Percentiles rank a stretch among this genome's conserved stretches.
phyloP scores from a whole-genome alignment of 352 stramenopile species.

The Peronosclerospora sorghi region DNA sequence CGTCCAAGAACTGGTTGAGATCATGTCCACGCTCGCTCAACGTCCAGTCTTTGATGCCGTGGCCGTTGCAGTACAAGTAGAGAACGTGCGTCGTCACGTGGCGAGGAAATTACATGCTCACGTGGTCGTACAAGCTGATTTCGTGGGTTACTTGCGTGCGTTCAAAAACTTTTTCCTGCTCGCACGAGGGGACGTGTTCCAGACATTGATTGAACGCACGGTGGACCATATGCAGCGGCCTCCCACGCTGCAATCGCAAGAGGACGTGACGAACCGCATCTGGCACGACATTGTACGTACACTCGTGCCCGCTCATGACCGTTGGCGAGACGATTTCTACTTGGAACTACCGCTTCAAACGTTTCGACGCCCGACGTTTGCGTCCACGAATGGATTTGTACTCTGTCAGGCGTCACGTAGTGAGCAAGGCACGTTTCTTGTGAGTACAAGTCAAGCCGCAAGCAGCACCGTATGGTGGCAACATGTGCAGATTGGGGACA shows the following conservation, averaged over 20 bases:
- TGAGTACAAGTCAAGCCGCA: constrained; percentile 8
- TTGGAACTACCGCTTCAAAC: constrained; percentile 49
- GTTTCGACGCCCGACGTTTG: constrained; percentile 38
- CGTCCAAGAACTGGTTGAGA: constrained; percentile 31
- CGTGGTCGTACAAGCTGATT: constrained; percentile 56
- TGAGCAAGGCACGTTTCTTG: constrained; percentile 22
- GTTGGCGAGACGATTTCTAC: constrained; percentile 27
- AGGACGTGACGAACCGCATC: constrained; percentile 51
- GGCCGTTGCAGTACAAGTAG: constrained; percentile 40
- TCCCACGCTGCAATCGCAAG: constrained; percentile 39
- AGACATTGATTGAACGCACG: constrained; percentile 59
- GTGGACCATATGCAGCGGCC: constrained; percentile 39
- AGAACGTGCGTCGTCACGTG: constrained; percentile 43
- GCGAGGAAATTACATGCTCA: constrained; percentile 45
- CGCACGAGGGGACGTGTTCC: constrained; percentile 56
- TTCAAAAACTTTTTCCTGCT: constrained; percentile 66
- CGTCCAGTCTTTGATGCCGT: constrained; percentile 35
- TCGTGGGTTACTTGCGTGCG: constrained; percentile 39
- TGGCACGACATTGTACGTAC: constrained; percentile 48
- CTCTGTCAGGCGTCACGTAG: constrained; percentile 16
- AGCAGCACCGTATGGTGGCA: constrained; percentile 39
- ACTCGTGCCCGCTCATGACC: constrained; percentile 33
- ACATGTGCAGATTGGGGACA: constrained; percentile 28
- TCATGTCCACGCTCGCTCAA: constrained; percentile 26
- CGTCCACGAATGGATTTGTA: constrained; percentile 20